Conservation (phyloP, 2,329 filamentous ascomycete genomes). For the Hansfordia pulvinata region DNA sequence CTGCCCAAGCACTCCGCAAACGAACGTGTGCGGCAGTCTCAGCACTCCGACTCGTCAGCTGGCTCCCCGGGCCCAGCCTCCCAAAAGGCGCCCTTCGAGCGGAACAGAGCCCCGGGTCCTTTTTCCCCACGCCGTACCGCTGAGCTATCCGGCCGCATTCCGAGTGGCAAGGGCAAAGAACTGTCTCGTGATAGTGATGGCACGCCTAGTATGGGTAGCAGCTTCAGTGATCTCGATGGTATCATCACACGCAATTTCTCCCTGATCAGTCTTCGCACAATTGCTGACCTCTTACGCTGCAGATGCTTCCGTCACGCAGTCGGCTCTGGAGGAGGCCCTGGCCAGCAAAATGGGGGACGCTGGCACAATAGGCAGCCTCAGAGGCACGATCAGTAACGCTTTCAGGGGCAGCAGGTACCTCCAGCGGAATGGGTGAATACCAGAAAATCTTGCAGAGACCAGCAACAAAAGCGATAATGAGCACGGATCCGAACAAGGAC, state of each 20-base stretch:
- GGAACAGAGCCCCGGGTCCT: constrained; percentile 25
- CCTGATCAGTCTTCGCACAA: background rate
- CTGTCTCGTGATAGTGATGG: constrained; percentile 54
- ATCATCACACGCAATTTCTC: constrained; percentile 4
- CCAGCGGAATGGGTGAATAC: no score
- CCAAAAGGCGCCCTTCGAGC: constrained; percentile 15
- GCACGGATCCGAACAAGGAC: no score
- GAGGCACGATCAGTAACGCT: constrained; percentile 55
- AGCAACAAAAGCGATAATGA: no score
- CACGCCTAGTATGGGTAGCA: constrained; percentile 71
- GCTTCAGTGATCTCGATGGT: constrained; percentile 77
- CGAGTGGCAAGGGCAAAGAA: constrained; percentile 32
- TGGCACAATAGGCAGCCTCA: constrained; percentile 40
- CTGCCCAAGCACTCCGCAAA: constrained; percentile 14
- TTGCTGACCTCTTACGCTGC: constrained; percentile 2
- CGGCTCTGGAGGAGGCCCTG: constrained; percentile 64
- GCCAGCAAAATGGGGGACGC: constrained; percentile 58
- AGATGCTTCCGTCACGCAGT: constrained; percentile 74
- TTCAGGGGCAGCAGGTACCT: no score
- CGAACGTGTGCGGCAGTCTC: constrained; percentile 28
- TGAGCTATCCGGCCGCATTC: constrained; percentile 42
- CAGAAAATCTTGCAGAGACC: no score
- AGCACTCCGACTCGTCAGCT: constrained; percentile 50
- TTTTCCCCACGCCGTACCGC: constrained; percentile 45
- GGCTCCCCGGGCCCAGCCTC: constrained; percentile 34